Conservation (phyloP, 2,329 filamentous ascomycete genomes). For the Cytospora leucostoma region DNA sequence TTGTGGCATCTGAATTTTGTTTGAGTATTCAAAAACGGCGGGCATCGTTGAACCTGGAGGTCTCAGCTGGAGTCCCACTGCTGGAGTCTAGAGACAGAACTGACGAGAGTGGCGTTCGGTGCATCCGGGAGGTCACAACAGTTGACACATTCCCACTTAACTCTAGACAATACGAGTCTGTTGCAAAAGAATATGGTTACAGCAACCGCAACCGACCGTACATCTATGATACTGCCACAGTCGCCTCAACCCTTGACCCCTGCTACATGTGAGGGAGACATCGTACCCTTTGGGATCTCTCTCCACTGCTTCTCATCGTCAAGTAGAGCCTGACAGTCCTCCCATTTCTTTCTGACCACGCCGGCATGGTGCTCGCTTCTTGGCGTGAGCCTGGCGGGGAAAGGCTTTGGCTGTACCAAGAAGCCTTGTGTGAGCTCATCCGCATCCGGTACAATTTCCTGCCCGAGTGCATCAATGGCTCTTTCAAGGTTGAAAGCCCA, state of each 20-base stretch:
- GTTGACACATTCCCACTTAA: background rate
- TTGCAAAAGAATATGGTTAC: background rate
- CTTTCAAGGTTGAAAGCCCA: constrained; percentile 45
- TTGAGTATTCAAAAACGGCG: background rate
- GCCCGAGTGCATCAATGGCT: constrained; percentile 6
- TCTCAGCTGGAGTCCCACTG: background rate
- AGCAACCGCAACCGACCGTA: background rate
- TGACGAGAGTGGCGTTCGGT: background rate
- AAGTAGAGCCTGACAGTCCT: constrained; percentile 19
- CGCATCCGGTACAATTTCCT: constrained; percentile 14
- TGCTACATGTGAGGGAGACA: constrained; percentile 1
- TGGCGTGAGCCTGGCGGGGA: constrained; percentile 17
- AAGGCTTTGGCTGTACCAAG: constrained; percentile 18
- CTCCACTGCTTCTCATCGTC: constrained; percentile 24
- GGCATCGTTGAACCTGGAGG: background rate
- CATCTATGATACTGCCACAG: background rate
- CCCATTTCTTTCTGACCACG: constrained; percentile 15
- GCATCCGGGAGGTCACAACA: background rate
- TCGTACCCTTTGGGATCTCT: constrained; percentile 23
- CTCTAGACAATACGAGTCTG: background rate
- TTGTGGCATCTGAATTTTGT: background rate
- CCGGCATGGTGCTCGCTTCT: constrained; percentile 15
- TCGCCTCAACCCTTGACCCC: constrained; percentile 3
- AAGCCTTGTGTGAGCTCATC: constrained; percentile 14
- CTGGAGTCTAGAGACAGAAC: background rate